Base-by-base conservation (phyloP, 768 basidiomycete species). In the Leucocoprinus birnbaumii region DNA sequence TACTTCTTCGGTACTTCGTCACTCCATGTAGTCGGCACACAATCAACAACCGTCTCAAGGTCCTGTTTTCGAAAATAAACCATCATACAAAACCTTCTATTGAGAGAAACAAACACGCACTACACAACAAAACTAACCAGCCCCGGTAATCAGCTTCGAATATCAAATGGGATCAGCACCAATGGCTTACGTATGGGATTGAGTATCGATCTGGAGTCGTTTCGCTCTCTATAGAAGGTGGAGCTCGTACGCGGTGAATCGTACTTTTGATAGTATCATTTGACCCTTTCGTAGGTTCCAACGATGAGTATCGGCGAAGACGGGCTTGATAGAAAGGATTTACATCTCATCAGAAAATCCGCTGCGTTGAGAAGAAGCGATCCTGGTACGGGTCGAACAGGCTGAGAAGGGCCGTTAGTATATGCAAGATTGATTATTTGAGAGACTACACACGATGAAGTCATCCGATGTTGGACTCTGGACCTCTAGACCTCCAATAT, bases 401-500 rank as follows among this genome's bases (percentile, higher is more conserved):
- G 66, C 69, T 78, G 43, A 6, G 25, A 21, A 8, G 10, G 18
- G n/a, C 14, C 2, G 1, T n/a, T 14, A 1, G 18, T 7, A 21
- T 3, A 21, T 14, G 22, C 42, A 18, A 35, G 16, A 26, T 4
- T 7, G 1, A 3, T 19, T 31, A 10, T 8, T 14, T 13, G 1
- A 16, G 8, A 3, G 21, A n/a, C 16, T 22, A 37, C 66, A 38
- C 58, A 71, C 76, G 40, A 65, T 53, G 59, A 78, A 79, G 41
- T 64, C 50, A 1, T 79, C 82, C 3, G 79, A 74, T 18, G 66
- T 61, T 0, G 82, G 81, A 61, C 80, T 76, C 62, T 85, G 81
- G 3, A 86, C 78, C 61, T 87, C 83, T 3, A 86, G 70, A 0
- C 86, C 86, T 5, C 84, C 84, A 2, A 77, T 72, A 3, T 76